Base-by-base conservation (phyloP, 768 basidiomycete species). In the Tulasnella sp. region DNA sequence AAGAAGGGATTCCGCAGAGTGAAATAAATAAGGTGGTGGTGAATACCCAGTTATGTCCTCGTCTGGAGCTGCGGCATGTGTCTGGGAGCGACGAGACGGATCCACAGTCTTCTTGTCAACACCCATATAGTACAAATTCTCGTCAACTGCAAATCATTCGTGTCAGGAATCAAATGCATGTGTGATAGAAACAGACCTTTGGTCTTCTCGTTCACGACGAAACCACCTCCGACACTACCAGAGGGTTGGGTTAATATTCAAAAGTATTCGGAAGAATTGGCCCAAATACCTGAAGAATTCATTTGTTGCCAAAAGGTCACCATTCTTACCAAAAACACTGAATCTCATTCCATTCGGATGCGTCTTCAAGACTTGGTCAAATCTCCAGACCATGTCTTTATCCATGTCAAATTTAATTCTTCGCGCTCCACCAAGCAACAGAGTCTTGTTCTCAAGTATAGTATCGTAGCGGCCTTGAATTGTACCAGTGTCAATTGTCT, bases 161-260 rank as follows among this genome's bases (percentile, higher is more conserved):
- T n/a, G n/a, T n/a, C n/a, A n/a, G n/a, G n/a, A n/a, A n/a, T n/a
- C n/a, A n/a, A n/a, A n/a, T n/a, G n/a, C n/a, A 32, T 39, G 2
- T 9, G 45, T 40, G 46, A 7, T 8, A 19, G 31, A 12, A 15
- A 56, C 60, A 53, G 57, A 81, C 85, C 79, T 71, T 91, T 83
- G 1, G 90, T 95, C 63, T 89, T 85, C 34, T 91, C 86, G 59
- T 95, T 95, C 22, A 95, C 89, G 3, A 93, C 90, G 62, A 93
- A 95, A 2, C 90, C 90, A 37, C 90, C 90, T 2, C 90, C 89
- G 43, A 95, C 89, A 48, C 84, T 78, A 19, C 15, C 5, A 32
- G 1, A 3, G 28, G 20, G 37, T 32, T 29, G 16, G 32, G 9
- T 48, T 7, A 22, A 55, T 46, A 15, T 40, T 34, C n/a, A 6